Evolutionary conservation across 2,329 filamentous ascomycete species (phyloP), one percentile per base, ranked within the genome.

Genomic region (Chaetomium strumarium): DNA sequence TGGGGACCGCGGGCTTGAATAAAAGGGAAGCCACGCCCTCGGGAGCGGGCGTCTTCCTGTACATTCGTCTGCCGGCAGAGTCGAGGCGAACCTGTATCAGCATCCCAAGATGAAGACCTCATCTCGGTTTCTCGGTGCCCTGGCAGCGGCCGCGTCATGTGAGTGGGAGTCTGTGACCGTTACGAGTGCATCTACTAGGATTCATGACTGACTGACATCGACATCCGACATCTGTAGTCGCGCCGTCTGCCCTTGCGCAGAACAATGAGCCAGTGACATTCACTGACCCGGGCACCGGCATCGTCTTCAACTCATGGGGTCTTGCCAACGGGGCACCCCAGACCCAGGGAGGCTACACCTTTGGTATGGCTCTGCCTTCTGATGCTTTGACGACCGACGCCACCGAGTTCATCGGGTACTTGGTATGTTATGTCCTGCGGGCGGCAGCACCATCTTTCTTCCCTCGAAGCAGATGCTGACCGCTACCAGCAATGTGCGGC

Each of bases 321-420:
- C 69, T 76, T 20, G 51, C 63, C 31, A 46, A 59, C 37, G 66
- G 47, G 2, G 34, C 31, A 2, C 12, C 66, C 5, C 65, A 70
- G 9, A 70, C 71, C 14, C 61, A 65, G 45, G 76, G 75, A 36
- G 72, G 74, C 24, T 69, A 75, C 47, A 75, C 72, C 39, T 75
- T 74, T 51, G 77, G 77, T 64, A 60, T 80, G 51, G 76, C 75
- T 11, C 66, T 80, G 11, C 77, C 77, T 13, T 61, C 63, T 6
- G 59, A 71, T 61, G 75, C 71, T 2, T 60, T 73, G 46, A 69
- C 67, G 0, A 70, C 60, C 11, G 72, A 74, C 53, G 68, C 71
- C 8, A 69, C 66, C 34, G 78, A 80, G 59, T 80, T 79, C 58
- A 76, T 80, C 55, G 78, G 78, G 20, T 72, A 76, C 48, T 64